Conservation (phyloP, 2,329 filamentous ascomycete species). For the Periconia sp. region DNA sequence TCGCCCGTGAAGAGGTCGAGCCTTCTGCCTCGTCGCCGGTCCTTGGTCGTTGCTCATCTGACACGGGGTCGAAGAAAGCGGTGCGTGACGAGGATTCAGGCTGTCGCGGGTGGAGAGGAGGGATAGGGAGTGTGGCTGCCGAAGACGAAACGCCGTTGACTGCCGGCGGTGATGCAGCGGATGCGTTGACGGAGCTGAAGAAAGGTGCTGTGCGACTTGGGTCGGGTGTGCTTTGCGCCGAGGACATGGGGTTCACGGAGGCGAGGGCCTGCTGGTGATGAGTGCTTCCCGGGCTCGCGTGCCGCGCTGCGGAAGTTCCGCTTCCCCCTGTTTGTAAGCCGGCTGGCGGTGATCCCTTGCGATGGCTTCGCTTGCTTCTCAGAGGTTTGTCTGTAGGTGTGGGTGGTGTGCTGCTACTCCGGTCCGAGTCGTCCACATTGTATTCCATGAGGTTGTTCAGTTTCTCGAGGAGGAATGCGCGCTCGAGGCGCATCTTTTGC, state of each 20-base stretch:
- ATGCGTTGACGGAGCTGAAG: conserved; percentile 28
- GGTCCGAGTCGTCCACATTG: conserved; percentile 65
- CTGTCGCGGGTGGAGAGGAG: conserved; percentile 25
- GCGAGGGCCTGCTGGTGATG: conserved; percentile 22
- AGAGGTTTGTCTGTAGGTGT: conserved; percentile 79
- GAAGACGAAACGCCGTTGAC: conserved; percentile 33
- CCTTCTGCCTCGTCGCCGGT: conserved; percentile 24
- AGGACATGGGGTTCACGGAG: conserved; percentile 34
- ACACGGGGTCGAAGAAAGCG: conserved; percentile 31
- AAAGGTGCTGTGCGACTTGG: conserved; percentile 34
- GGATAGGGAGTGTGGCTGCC: conserved; percentile 25
- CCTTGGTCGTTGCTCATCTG: conserved; percentile 30
- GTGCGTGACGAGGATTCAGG: conserved; percentile 15
- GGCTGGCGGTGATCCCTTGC: conserved; percentile 44
- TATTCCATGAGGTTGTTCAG: conserved; percentile 51
- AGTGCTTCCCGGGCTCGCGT: conserved; percentile 18
- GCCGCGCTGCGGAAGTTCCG: conserved; percentile 7
- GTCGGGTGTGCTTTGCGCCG: conserved; percentile 44
- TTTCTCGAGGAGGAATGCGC: conserved; percentile 61
- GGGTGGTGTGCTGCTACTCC: conserved; percentile 76
- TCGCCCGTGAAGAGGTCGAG: conserved; percentile 14
- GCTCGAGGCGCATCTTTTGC: conserved; percentile 87
- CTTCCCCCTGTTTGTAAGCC: conserved; percentile 12
- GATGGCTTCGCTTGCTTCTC: conserved; percentile 71
- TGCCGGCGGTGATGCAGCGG: conserved; percentile 28